These are phyloP conservation scores for Trichothecium roseum DNA, from an alignment of 2,329 filamentous ascomycete genomes.

Conservation along the genomic window DNA sequence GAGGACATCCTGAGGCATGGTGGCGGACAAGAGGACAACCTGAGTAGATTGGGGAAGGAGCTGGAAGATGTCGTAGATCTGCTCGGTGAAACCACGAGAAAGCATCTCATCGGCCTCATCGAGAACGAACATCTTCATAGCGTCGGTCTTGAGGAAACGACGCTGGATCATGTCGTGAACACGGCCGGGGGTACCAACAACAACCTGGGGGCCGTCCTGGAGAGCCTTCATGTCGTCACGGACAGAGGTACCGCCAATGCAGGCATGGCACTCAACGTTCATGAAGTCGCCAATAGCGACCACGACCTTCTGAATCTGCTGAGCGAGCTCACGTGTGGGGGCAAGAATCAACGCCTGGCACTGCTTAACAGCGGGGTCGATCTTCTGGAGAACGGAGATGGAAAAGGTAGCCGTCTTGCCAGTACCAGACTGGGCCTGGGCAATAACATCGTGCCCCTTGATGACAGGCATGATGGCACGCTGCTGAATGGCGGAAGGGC, in stretches of 20 bases:
- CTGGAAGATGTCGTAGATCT: constrained; percentile 99
- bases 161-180: constrained; percentile 99
- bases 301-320: constrained; percentile 99
- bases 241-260: constrained; percentile 96
- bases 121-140: constrained; percentile 99
- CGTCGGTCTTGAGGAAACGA: constrained; percentile 89
- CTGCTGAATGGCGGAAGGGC: constrained; percentile 98
- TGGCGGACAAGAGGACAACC: constrained; percentile 95
- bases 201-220: constrained; percentile 89
- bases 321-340: constrained; percentile 94
- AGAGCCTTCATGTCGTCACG: constrained; percentile 98
- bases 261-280: constrained; percentile 98
- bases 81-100: constrained; percentile 98
- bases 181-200: constrained; percentile 96
- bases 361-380: constrained; percentile 87
- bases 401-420: constrained; percentile 99
- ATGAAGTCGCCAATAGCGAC: constrained; percentile 99
- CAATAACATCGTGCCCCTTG: constrained; percentile 99
- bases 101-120: constrained; percentile 99
- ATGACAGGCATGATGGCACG: constrained; percentile 99
- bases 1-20: constrained; percentile 97
- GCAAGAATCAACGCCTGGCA: constrained; percentile 98
- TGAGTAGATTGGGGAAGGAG: constrained; percentile 95
- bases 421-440: constrained; percentile 98
- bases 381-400: constrained; percentile 97